Evolutionary conservation across 202 grass and related monocot genomes (phyloP), one percentile per base, ranked within the genome.

Genomic region (Setaria italica): DNA sequence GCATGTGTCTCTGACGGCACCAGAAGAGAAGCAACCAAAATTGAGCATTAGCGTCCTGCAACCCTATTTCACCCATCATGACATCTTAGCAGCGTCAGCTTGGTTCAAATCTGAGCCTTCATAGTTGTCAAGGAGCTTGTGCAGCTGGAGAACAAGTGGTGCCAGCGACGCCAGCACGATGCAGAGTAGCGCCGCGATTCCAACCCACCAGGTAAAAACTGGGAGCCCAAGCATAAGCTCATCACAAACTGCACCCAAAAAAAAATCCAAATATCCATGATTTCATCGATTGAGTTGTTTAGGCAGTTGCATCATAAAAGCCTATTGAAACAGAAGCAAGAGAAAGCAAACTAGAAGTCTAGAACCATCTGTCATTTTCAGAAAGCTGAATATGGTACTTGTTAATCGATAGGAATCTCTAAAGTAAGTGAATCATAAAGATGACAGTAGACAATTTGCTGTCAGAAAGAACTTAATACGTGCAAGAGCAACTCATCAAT

Each of bases 191-290:
- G 89, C 92, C n/a, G 83, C 89, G 16, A 92, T 78, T 32, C 92
- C 94, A 58, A 94, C 77, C 92, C 90, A 90, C 97, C 89, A 97
- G 56, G 97, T 74, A 86, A 90, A 87, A 82, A 67, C 72, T 5
- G 94, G 92, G 80, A 97, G 91, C 71, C 97, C 90, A 51, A 99
- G 80, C 78, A 91, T 45, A 76, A 99, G 88, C 55, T 97, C 88
- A 71, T 94, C 97, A 11, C 94, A 99, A 49, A 92, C 97, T 99
- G 90, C 86, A 88, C 10, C 46, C 1, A 35, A 37, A 55, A 6
- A 62, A 1, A 35, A 49, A 55, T 4, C 15, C 51, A 46, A 46
- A 46, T 46, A 46, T 46, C 43, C 93, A 99, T 16, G 48, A 41
- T 71, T 7, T 30, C 30, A 85, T 85, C 7, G 56, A 74, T 13